Conservation (phyloP, 208 protist genomes). For the Acanthamoeba sp. region DNA sequence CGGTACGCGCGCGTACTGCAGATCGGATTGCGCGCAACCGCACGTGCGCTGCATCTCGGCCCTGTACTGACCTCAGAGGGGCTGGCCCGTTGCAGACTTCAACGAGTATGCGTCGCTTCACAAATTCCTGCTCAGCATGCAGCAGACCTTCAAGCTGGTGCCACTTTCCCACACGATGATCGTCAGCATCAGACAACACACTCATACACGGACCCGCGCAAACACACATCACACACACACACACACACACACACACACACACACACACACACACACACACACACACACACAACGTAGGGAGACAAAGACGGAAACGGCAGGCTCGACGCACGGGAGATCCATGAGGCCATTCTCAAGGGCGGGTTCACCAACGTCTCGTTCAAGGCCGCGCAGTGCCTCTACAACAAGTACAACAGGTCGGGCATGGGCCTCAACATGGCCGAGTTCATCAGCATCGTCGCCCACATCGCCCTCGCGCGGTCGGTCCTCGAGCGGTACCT, state of each 20-base stretch:
- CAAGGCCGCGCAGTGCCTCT: not conserved
- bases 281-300: not conserved
- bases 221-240: no score
- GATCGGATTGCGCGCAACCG: no score
- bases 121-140: conserved; percentile 76
- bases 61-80: not conserved
- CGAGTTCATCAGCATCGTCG: conserved; percentile 30
- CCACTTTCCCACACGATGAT: not conserved
- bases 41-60: no score
- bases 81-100: not conserved
- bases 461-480: conserved; percentile 20
- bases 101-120: conserved; percentile 66
- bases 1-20: not conserved
- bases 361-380: conserved; percentile 53
- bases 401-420: conserved; percentile 58
- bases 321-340: conserved; percentile 64
- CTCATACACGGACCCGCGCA: no score
- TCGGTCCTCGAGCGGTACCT: conserved; percentile 24
- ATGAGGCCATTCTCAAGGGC: conserved; percentile 27
- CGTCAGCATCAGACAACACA: no score
- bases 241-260: no score
- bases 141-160: conserved; percentile 55
- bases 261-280: no score
- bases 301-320: conserved; percentile 66
- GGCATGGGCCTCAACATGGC: conserved; percentile 68